Evolutionary conservation across 352 stramenopile genomes (phyloP), one percentile per base, ranked within the genome.

Genomic region (Phytophthora idaei): DNA sequence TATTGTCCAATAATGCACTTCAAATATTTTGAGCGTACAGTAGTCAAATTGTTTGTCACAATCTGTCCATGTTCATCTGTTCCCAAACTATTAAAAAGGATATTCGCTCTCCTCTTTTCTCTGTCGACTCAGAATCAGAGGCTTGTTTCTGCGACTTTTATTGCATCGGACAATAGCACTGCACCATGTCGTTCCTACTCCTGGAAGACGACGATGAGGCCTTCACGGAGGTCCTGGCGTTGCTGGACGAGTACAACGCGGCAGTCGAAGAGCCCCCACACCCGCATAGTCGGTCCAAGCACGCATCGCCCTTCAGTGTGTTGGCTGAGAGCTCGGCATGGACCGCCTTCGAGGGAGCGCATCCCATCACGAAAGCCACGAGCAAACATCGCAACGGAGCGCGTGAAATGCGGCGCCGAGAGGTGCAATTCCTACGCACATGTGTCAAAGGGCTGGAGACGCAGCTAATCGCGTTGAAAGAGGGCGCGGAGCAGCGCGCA

Each of bases 341-440:
- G 59, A 55, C 64, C 5, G 53, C 55, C 1, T 76, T 73, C 39
- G 67, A 73, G 10, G 64, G 64, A 34, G 53, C 64, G 5, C 64
- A 73, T 9, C 69, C 69, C 2, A 36, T 66, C 12, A 56, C 64
- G 6, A 31, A 50, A 36, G 57, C 15, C 34, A 64, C 60, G 0
- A 75, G 62, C 10, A 80, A 75, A 64, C 65, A 82, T 49, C 71
- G 64, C 49, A 82, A 82, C 28, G 61, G 71, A 7, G 74, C 74
- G 10, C 59, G 74, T 0, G 71, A 82, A 57, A 57, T 76, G 71
- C 74, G 71, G 3, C 57, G 69, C 3, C 31, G 63, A 36, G 74
- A 82, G 71, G 63, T 81, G 17, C 49, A 65, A 59, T 78, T 65
- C 25, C 58, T 64, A 0, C 58, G 55, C 46, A 67, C 44, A 9